A percentile compares a stretch with the other conserved stretches of the same genome.
phyloP scores from a whole-genome alignment of 164 flowering plant genomes.

The Buxus sempervirens region DNA sequence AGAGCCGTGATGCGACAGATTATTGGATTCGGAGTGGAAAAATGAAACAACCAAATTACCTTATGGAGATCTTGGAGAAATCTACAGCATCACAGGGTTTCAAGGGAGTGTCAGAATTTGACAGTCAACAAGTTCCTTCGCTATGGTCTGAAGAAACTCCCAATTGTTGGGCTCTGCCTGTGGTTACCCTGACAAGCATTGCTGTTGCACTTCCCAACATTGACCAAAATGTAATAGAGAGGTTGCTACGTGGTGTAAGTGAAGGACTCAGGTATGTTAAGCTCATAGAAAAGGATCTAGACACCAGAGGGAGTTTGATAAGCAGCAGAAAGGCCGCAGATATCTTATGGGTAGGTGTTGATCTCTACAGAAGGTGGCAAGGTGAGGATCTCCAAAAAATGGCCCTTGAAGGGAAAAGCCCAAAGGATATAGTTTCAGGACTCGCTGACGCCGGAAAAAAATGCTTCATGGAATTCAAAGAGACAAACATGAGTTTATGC shows the following conservation, averaged over 20 bases:
- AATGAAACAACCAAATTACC: constrained; percentile 37
- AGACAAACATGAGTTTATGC: constrained; percentile 13
- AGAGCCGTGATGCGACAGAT: constrained; percentile 31
- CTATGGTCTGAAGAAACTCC: constrained; percentile 42
- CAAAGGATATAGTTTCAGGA: constrained; percentile 34
- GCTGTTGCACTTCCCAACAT: constrained; percentile 49
- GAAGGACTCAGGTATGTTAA: constrained; percentile 46
- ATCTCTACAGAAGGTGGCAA: constrained; percentile 44
- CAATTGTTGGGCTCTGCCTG: constrained; percentile 65
- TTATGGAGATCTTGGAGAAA: constrained; percentile 39
- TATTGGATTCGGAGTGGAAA: constrained; percentile 34
- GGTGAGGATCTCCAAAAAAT: constrained; percentile 45
- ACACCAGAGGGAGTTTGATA: constrained; percentile 16
- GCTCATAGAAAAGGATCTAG: constrained; percentile 36
- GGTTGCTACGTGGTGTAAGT: constrained; percentile 27
- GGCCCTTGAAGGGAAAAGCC: constrained; percentile 24
- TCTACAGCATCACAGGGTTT: constrained; percentile 30
- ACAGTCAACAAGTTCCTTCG: constrained; percentile 38
- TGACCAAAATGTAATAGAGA: constrained; percentile 8
- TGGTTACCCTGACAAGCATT: constrained; percentile 60
- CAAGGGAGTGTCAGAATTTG: constrained; percentile 43
- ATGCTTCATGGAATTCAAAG: constrained; percentile 22
- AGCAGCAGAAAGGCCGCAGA: constrained; percentile 48
- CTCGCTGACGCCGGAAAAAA: constrained; percentile 35
- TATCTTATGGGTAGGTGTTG: constrained; percentile 48